A percentile compares a stretch with the other conserved stretches of the same genome.
phyloP scores from a whole-genome alignment of 805 yeast species.

The Nakazawaea molendinolei region DNA sequence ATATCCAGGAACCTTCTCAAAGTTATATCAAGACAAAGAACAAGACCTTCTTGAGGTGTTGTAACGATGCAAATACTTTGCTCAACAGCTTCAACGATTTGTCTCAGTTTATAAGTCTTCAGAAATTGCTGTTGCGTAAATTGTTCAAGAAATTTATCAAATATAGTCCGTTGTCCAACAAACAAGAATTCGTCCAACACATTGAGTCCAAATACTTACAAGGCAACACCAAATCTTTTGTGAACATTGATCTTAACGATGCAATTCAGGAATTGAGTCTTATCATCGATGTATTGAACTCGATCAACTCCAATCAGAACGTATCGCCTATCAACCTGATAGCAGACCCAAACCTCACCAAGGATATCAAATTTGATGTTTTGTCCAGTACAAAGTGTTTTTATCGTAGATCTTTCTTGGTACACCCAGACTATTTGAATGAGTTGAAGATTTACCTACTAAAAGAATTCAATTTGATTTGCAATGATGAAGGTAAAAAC shows the following conservation, averaged over 20 bases:
- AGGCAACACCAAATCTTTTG: conserved; percentile 47
- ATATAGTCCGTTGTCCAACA: conserved; percentile 29
- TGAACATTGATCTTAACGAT: conserved; percentile 51
- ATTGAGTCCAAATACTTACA: conserved; percentile 22
- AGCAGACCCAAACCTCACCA: conserved; percentile 12
- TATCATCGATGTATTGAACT: conserved; percentile 40
- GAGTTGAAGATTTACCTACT: conserved; percentile 44
- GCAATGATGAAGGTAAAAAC: conserved; percentile 22
- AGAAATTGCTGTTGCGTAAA: conserved; percentile 67
- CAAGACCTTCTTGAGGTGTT: conserved; percentile 19
- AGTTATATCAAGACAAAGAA: conserved; percentile 5
- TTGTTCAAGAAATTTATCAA: conserved; percentile 63
- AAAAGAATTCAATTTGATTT: conserved; percentile 32
- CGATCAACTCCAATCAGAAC: neutral
- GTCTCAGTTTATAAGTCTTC: conserved; percentile 65
- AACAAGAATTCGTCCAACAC: conserved; percentile 26
- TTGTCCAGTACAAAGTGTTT: conserved; percentile 29
- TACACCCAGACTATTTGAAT: conserved; percentile 53
- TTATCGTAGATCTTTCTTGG: conserved; percentile 37
- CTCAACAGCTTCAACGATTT: conserved; percentile 54
- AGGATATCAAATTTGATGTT: conserved; percentile 27
- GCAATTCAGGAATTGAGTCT: conserved; percentile 55
- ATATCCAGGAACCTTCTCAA: neutral
- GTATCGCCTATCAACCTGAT: conserved; percentile 1
- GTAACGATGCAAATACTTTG: conserved; percentile 33